Conservation (phyloP, 805 yeast species). For the Schwanniomyces yamadae region DNA sequence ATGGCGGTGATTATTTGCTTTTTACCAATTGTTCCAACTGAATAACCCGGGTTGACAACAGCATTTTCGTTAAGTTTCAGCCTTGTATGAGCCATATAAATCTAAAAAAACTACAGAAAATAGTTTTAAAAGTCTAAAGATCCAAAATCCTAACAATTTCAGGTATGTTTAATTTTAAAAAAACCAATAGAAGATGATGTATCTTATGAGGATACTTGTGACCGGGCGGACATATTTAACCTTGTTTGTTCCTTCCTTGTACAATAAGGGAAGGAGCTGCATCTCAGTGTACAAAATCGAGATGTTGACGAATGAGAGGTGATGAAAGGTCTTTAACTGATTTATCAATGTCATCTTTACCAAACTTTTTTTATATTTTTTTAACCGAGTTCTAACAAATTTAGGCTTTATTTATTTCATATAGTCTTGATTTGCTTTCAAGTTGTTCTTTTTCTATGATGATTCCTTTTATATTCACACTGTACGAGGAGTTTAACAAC, state of each 20-base stretch:
- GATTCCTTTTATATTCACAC: slow-evolving; percentile 46
- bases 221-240: slow-evolving; percentile 52
- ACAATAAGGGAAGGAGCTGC: slow-evolving; percentile 45
- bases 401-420: slow-evolving; percentile 19
- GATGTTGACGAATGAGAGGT: slow-evolving; percentile 38
- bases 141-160: too few relatives aligned
- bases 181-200: too few relatives aligned
- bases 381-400: slow-evolving; percentile 1
- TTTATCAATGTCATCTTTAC: too few relatives aligned
- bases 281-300: slow-evolving; percentile 48
- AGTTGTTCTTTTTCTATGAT: slow-evolving; percentile 31
- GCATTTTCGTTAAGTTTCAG: slow-evolving; percentile 53
- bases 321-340: slow-evolving; percentile 49
- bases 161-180: slow-evolving; percentile 12
- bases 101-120: too few relatives aligned
- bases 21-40: slow-evolving; percentile 55
- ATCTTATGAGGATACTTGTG: slow-evolving; percentile 44
- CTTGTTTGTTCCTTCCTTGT: slow-evolving; percentile 39
- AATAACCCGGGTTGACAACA: slow-evolving; percentile 48
- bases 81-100: slow-evolving; percentile 51
- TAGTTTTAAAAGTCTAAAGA: too few relatives aligned
- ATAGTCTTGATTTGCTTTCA: slow-evolving; percentile 11
- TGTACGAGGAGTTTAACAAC: slow-evolving; percentile 38
- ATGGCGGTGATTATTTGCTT: slow-evolving; percentile 48
- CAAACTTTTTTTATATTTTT: too few relatives aligned